phyloP scores from a whole-genome alignment of 768 basidiomycete species.

The Leccinum sublutescens region DNA sequence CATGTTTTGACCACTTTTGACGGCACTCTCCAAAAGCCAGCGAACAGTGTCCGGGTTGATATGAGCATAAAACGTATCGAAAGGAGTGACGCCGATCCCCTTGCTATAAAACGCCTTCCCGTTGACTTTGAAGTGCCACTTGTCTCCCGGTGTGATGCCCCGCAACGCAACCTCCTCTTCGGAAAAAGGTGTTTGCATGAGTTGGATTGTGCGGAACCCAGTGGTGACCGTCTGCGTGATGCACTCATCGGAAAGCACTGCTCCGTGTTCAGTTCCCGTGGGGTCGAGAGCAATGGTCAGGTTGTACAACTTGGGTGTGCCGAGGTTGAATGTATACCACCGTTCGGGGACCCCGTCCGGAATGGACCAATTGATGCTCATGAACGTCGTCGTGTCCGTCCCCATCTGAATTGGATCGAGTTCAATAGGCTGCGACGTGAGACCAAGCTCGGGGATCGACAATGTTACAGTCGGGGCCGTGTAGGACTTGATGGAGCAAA shows the following conservation, averaged over 20 bases:
- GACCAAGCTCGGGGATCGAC: no score
- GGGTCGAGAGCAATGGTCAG: conserved; percentile 8
- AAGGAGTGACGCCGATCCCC: conserved; percentile 59
- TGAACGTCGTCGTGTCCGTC: no score
- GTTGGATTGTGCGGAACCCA: conserved; percentile 57
- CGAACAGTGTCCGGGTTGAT: conserved; percentile 32
- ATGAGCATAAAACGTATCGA: conserved; percentile 57
- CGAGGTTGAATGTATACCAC: no score
- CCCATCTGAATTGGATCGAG: no score
- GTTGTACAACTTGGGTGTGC: no score
- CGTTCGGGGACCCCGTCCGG: no score
- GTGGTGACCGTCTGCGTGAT: conserved; percentile 45
- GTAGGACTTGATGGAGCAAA: no score
- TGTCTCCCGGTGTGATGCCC: conserved; percentile 57
- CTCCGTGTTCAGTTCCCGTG: not conserved
- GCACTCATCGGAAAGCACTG: conserved; percentile 11
- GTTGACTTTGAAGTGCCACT: conserved; percentile 61
- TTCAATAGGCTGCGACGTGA: no score
- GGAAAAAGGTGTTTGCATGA: conserved; percentile 48
- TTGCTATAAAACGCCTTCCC: conserved; percentile 54
- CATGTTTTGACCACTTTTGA: conserved; percentile 58
- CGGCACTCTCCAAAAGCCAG: no score
- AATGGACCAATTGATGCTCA: no score
- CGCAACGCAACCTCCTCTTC: conserved; percentile 41
- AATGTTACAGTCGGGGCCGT: no score